A percentile compares a stretch with the other conserved stretches of the same genome.
Evolutionary conservation across 495 filamentous ascomycete species (phyloP).

Genomic region (Aspergillus homomorphus): DNA sequence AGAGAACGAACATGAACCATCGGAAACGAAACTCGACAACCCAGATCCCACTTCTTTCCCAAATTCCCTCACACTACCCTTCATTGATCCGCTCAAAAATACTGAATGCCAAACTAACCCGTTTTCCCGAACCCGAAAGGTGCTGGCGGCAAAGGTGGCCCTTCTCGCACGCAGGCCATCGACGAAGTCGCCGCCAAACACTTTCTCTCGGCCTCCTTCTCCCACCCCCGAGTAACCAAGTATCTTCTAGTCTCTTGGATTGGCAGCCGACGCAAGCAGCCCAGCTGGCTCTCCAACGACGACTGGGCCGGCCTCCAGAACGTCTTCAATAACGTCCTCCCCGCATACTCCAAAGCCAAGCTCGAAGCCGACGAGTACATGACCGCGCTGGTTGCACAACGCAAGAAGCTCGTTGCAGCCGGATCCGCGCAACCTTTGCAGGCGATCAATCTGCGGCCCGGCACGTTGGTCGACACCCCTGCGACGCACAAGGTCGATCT

Average conservation of each 20-base stretch:
- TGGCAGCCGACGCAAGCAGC: conserved; percentile 53
- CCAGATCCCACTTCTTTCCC: neutral
- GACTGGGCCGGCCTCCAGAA: conserved; percentile 50
- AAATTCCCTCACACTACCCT: neutral
- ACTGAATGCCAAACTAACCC: conserved; percentile 6
- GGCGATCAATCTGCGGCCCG: conserved; percentile 69
- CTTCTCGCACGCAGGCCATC: conserved; percentile 57
- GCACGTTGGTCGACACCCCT: conserved; percentile 55
- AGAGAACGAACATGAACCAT: neutral
- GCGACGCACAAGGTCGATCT: conserved; percentile 60
- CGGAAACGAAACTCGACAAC: neutral
- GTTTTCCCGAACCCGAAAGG: conserved; percentile 31
- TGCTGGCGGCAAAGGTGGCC: conserved; percentile 73
- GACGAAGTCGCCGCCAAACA: conserved; percentile 66
- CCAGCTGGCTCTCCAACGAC: conserved; percentile 66
- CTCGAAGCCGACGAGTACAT: conserved; percentile 70
- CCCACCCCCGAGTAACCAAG: conserved; percentile 57
- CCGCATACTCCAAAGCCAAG: conserved; percentile 71
- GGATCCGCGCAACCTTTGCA: conserved; percentile 44
- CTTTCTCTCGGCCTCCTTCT: conserved; percentile 65
- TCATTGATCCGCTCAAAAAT: neutral
- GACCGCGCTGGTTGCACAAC: conserved; percentile 52
- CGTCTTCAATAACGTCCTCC: conserved; percentile 52
- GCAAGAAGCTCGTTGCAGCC: conserved; percentile 40
- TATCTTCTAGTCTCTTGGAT: conserved; percentile 74